Evolutionary conservation across 768 basidiomycete species (phyloP), one percentile per base, ranked within the genome.

Genomic region (Pulveroboletus sp.): DNA sequence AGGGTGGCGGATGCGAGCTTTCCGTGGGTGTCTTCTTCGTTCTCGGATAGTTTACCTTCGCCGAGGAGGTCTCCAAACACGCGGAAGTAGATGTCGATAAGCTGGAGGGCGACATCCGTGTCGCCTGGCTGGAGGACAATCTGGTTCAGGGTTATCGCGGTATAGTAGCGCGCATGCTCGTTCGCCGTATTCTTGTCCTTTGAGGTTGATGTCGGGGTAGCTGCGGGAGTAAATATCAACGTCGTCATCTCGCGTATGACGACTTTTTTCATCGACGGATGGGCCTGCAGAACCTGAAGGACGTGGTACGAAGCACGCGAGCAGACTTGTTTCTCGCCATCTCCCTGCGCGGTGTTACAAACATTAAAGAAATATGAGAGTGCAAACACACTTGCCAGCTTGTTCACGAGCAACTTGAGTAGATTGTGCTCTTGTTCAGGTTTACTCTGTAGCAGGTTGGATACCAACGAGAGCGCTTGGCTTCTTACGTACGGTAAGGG

Each of bases 351-450:
- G 23, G 12, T 29, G 27, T 47, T 19, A 31, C 1, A 31, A 36
- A 50, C 34, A 40, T 35, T 9, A 40, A 13, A 27, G 11, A 23
- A 25, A 17, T 4, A 10, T 3, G 16, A 24, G 8, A 9, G 16
- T 6, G 32, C 34, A 7, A 25, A 19, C 27, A 23, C 5, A 68
- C 85, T 42, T 53, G 87, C 92, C 19, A 99, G 80, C 66, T 98
- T 98, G 74, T 98, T 95, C 29, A 93, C 92, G 8, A 97, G 83
- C 6, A 98, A 73, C 24, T 87, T 82, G 6, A 98, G 80, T 25
- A 98, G 72, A 72, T 99, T 99, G 61, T 97, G 93, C 64, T 98
- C 97, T 66, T 99, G 97, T 65, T 99, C 97, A 0, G 95, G 93
- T 59, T 93, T 94, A 50, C 87, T 87, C 27, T 81, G 79, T 11